Base-by-base conservation (phyloP, 2,329 filamentous ascomycete species). In the Stagonosporopsis cucurbitacearum region DNA sequence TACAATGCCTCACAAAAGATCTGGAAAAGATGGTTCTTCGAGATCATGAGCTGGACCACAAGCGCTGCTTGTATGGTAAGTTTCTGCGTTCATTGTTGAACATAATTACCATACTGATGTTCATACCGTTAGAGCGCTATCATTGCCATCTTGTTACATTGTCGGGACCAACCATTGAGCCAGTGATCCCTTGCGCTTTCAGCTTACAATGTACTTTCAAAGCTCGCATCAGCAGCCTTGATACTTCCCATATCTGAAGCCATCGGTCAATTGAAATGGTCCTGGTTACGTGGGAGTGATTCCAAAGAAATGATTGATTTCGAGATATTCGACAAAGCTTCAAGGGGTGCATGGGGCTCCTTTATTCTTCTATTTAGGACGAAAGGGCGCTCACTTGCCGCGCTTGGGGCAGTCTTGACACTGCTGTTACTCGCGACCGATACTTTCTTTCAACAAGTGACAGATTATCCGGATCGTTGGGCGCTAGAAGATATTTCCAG, bases 211-310 rank as follows among this genome's bases (percentile, higher is more conserved):
- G 36, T 70, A 0, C 53, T 73, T 0, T 65, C 67, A 0, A 71
- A 63, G 19, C 35, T 74, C 0, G 69, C 65, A 0, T 69, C 67
- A 1, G 69, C 60, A 17, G 62, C 70, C 1, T 55, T 71, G 0
- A 54, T 71, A 23, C 12, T 73, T 4, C 71, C 69, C 0, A 62
- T 62, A 12, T 64, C 67, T 0, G 68, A 74, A 41, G 68, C 68
- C 1, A 53, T 74, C 1, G 71, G 70, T 0, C 70, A 75, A 32
- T 43, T 72, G 9, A 74, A 74, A 33, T 74, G 72, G 71, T 62
- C 46, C 2, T 73, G 71, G 72, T 63, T 63, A 28, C 26, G 66
- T 26, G 60, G 62, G 0, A 55, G 54, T 11, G 43, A 49, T 0
- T 67, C 62, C 0, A 64, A 57, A 15, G 57, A 63, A 12, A 63